These are phyloP conservation scores for Cyberlindnera maritima DNA, from an alignment of 805 yeast genomes.

Conservation along the genomic window DNA sequence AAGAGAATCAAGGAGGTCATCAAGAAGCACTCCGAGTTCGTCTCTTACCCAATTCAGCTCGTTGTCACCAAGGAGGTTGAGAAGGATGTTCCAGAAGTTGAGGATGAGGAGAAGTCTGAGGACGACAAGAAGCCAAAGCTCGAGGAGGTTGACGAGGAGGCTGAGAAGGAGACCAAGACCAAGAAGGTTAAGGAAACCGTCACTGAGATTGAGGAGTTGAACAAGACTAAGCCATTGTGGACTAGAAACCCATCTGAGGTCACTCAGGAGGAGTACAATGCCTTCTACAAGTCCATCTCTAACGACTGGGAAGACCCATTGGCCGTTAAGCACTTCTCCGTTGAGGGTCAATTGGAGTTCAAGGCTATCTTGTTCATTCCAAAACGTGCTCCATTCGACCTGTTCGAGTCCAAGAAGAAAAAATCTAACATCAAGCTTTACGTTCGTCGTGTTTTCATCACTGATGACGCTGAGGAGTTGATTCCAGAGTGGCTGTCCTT, in stretches of 20 bases:
- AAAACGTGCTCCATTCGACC: slow-evolving; percentile 98
- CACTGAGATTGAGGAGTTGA: slow-evolving; percentile 95
- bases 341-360: slow-evolving; percentile 99
- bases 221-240: slow-evolving; percentile 99
- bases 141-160: slow-evolving; percentile 73
- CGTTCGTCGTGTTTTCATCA: slow-evolving; percentile 99
- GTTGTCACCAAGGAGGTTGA: slow-evolving; percentile 98
- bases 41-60: slow-evolving; percentile 97
- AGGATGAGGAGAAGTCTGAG: slow-evolving; percentile 49
- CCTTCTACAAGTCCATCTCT: slow-evolving; percentile 98
- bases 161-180: slow-evolving; percentile 60
- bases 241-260: slow-evolving; percentile 98
- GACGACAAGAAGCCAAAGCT: slow-evolving; percentile 69
- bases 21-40: slow-evolving; percentile 99
- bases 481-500: slow-evolving; percentile 98
- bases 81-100: slow-evolving; percentile 91
- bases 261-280: slow-evolving; percentile 96
- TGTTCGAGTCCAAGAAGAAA: slow-evolving; percentile 98
- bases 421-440: slow-evolving; percentile 97
- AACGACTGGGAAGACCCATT: slow-evolving; percentile 99
- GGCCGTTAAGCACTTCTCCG: slow-evolving; percentile 99
- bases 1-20: slow-evolving; percentile 99
- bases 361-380: slow-evolving; percentile 97
- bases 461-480: slow-evolving; percentile 99
- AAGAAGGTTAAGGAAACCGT: slow-evolving; percentile 84